phyloP scores from a whole-genome alignment of 352 stramenopile genomes.

The Globisporangium cederbergense region DNA sequence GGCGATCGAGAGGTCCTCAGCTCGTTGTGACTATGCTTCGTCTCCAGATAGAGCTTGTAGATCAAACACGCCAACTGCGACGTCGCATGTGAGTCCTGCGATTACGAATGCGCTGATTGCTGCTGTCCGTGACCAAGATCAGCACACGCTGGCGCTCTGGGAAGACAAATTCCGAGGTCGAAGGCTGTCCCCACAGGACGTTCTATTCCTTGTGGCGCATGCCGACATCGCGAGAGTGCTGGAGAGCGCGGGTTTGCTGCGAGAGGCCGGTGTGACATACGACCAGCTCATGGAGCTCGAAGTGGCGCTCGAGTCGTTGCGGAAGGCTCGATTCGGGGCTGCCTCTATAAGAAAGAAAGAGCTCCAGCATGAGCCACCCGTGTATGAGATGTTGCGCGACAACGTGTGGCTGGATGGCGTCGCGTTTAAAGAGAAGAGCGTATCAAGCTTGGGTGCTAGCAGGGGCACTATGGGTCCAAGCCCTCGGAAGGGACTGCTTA shows the following conservation, averaged over 20 bases:
- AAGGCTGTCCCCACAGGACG: conserved; percentile 33
- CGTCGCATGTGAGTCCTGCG: neutral
- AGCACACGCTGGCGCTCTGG: conserved; percentile 38
- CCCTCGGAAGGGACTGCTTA: conserved; percentile 4
- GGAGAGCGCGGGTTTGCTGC: conserved; percentile 43
- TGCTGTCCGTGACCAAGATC: conserved; percentile 3
- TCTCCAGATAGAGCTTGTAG: neutral
- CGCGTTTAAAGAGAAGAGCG: conserved; percentile 14
- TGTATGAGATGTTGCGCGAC: conserved; percentile 15
- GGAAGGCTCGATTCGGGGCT: neutral
- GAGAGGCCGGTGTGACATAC: conserved; percentile 25
- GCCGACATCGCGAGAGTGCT: conserved; percentile 34
- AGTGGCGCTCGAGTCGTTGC: conserved; percentile 23
- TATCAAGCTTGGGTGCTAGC: neutral
- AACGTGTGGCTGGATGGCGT: conserved; percentile 21
- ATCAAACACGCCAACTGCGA: neutral
- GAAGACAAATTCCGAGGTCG: conserved; percentile 50
- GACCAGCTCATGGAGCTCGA: conserved; percentile 63
- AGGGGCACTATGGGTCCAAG: neutral
- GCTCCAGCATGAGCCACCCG: neutral
- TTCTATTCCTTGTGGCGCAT: conserved; percentile 42
- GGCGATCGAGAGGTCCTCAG: neutral
- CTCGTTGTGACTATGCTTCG: neutral
- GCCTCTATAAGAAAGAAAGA: neutral
- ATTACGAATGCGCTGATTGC: neutral